Percentiles rank a stretch among this genome's conserved stretches.
Conservation (phyloP, 805 yeast genomes). For the Cyberlindnera xylosilytica region DNA sequence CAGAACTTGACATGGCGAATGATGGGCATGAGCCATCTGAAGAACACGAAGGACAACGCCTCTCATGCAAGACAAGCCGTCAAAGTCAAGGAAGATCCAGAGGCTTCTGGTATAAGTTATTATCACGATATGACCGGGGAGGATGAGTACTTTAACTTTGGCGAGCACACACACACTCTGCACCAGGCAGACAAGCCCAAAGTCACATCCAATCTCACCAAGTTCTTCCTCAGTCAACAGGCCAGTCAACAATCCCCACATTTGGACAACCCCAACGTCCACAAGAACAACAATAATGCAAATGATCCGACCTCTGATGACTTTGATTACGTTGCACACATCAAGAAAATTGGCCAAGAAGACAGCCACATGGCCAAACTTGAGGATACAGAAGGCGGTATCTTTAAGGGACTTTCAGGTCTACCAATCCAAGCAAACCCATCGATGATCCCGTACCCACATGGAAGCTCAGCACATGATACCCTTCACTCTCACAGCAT, state of each 20-base stretch:
- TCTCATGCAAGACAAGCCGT: not conserved
- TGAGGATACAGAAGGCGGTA: slow-evolving; percentile 2
- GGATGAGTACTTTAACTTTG: slow-evolving; percentile 26
- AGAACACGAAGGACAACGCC: not conserved
- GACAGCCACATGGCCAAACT: slow-evolving; percentile 15
- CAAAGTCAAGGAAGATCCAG: not conserved
- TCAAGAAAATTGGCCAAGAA: slow-evolving; percentile 50
- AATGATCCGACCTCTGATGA: slow-evolving; percentile 49
- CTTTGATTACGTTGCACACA: slow-evolving; percentile 64
- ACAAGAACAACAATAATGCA: too few relatives aligned
- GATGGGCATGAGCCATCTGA: slow-evolving; percentile 52
- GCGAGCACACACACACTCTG: slow-evolving; percentile 6
- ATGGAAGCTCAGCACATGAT: slow-evolving; percentile 3
- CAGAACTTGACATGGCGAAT: slow-evolving; percentile 86
- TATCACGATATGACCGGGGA: slow-evolving; percentile 14
- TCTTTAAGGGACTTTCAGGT: slow-evolving; percentile 11
- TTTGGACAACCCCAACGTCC: not conserved
- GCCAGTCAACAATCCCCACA: not conserved
- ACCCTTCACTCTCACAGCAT: slow-evolving; percentile 9
- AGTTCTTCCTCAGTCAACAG: slow-evolving; percentile 19
- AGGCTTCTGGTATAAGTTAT: not conserved
- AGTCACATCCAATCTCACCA: slow-evolving; percentile 26
- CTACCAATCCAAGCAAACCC: slow-evolving; percentile 16
- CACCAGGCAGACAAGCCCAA: slow-evolving; percentile 9
- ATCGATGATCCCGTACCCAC: slow-evolving; percentile 2